Evolutionary conservation across 2,329 filamentous ascomycete genomes (phyloP), one percentile per base, ranked within the genome.

Genomic region (Ceratocystis harringtonii): DNA sequence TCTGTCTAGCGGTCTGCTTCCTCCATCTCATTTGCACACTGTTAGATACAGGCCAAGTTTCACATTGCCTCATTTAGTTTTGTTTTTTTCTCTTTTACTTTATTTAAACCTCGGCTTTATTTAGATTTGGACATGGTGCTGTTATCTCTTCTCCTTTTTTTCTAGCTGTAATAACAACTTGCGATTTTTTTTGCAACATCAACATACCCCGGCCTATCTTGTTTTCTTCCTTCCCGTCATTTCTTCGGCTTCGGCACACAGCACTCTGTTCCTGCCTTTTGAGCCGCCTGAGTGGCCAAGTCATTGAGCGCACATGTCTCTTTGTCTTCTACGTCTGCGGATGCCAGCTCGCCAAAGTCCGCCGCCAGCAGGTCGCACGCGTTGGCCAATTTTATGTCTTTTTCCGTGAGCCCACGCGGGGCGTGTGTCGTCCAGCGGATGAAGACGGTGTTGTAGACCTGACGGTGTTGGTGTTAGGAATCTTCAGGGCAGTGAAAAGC

Each of bases 351-450:
- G 44, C 82, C 83, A 71, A 84, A 80, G 68, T 81, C 78, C 17
- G 69, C 71, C 32, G 83, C 85, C 5, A 84, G 73, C 28, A 76
- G 72, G 72, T 89, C 87, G 70, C 86, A 89, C 68, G 82, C 76
- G 4, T 72, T 71, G 0, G 87, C 87, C 73, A 90, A 79, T 45
- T 77, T 70, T 32, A 87, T 74, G 71, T 90, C 87, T 71, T 83
- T 84, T 22, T 75, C 74, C 0, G 84, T 86, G n/a, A 90, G 75
- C 1, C 87, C 87, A 7, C 77, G 75, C 0, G 86, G 86, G 66
- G 76, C 80, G 72, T 90, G 87, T 1, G 87, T 90, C 7, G 86
- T 89, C 87, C 87, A 90, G 61, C 85, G 81, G 68, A 90, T 83
- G 70, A 84, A 84, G 0, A 83, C 82, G 5, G 81, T 85, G 72